Evolutionary conservation across 176 grass and related monocot species (phyloP).

Genomic region (Stipa capillata): DNA sequence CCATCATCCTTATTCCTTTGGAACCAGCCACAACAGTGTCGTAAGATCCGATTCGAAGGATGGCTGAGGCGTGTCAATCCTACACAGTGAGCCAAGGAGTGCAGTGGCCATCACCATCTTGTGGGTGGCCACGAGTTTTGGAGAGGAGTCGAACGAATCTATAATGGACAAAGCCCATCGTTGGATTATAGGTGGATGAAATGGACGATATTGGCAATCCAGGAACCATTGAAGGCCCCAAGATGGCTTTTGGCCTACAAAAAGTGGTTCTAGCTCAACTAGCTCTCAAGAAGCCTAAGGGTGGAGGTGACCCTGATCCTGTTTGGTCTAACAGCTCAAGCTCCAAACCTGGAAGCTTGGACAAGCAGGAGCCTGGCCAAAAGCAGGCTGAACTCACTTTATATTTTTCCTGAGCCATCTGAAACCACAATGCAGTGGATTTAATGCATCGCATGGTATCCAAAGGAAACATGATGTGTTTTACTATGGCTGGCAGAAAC

Average conservation of each 20-base stretch:
- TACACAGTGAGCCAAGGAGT: background rate
- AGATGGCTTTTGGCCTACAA: background rate
- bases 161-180: background rate
- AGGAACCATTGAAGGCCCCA: background rate
- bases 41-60: background rate
- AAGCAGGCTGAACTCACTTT: background rate
- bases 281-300: background rate
- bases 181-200: background rate
- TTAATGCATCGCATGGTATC: background rate
- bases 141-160: background rate
- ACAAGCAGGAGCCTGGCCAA: background rate
- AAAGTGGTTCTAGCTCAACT: background rate
- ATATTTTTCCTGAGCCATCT: background rate
- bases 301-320: background rate
- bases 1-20: background rate
- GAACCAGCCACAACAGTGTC: background rate
- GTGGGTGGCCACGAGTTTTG: background rate
- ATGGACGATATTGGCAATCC: background rate
- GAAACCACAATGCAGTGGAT: background rate
- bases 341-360: background rate
- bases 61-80: background rate
- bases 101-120: no score
- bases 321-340: background rate
- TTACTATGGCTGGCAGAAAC: background rate
- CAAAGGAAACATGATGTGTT: background rate